Percentiles rank a stretch among this genome's conserved stretches.
Conservation (phyloP, 1,284 basidiomycete species). For the Pisolithus thermaeus region DNA sequence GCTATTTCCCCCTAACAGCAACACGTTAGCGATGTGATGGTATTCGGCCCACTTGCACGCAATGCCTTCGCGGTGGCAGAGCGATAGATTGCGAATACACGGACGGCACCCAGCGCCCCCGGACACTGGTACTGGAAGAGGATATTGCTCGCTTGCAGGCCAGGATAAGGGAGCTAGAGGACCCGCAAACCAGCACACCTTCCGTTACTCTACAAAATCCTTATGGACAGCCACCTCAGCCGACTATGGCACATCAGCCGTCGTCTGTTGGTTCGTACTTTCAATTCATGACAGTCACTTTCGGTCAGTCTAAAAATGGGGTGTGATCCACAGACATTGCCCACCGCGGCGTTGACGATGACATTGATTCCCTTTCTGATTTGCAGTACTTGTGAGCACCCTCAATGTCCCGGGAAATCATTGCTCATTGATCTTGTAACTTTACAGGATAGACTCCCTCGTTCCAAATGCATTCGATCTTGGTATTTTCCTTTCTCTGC, state of each 20-base stretch:
- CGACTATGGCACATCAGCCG: background rate
- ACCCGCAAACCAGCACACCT: conserved; percentile 19
- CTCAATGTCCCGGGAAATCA: background rate
- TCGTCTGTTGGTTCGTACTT: background rate
- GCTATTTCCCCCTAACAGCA: background rate
- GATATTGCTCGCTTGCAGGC: conserved; percentile 31
- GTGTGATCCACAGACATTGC: background rate
- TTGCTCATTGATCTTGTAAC: background rate
- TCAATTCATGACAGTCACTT: background rate
- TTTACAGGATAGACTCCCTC: conserved; percentile 17
- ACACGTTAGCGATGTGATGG: conserved; percentile 37
- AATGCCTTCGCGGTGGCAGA: conserved; percentile 31
- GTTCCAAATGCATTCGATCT: conserved; percentile 20
- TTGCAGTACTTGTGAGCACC: background rate
- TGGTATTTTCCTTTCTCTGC: conserved; percentile 30
- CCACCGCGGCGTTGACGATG: background rate
- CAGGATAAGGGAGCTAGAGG: conserved; percentile 34
- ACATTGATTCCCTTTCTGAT: background rate
- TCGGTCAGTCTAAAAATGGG: background rate
- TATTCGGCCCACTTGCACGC: conserved; percentile 31
- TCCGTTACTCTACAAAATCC: conserved; percentile 29
- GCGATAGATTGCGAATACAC: conserved; percentile 39
- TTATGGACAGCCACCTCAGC: conserved; percentile 12
- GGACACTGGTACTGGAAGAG: conserved; percentile 34
- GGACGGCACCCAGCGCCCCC: conserved; percentile 29